Evolutionary conservation across 805 yeast genomes (phyloP).

Genomic region (Cyberlindnera bimundalis): DNA sequence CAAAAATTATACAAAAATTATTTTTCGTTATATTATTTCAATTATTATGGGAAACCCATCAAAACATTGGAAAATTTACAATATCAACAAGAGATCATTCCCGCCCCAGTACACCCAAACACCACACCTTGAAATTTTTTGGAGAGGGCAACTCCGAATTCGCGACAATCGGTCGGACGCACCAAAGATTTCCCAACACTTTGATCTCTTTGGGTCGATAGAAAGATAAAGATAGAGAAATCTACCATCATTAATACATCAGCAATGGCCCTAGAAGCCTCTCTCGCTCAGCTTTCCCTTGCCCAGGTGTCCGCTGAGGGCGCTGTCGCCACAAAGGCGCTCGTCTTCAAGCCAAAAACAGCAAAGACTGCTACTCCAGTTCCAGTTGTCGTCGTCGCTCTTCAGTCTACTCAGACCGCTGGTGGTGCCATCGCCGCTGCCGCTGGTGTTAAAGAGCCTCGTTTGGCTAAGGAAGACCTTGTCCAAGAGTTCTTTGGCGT

Average conservation of each 20-base stretch:
- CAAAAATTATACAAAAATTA: no score
- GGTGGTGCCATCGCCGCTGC: conserved; percentile 58
- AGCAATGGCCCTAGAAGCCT: conserved; percentile 62
- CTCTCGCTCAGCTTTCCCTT: conserved; percentile 63
- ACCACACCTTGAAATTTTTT: neutral
- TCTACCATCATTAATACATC: no score
- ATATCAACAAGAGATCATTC: no score
- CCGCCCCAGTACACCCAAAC: conserved; percentile 9
- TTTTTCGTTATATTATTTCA: no score
- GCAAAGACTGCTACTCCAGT: conserved; percentile 75
- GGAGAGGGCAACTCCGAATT: neutral
- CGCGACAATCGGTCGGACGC: neutral
- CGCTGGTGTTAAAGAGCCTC: conserved; percentile 76
- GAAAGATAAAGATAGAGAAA: no score
- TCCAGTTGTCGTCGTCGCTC: conserved; percentile 79
- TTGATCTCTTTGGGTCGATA: no score
- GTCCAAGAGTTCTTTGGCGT: conserved; percentile 59
- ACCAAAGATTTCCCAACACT: no score
- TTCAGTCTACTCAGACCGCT: conserved; percentile 68
- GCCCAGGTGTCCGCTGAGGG: conserved; percentile 49
- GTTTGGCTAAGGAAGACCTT: conserved; percentile 82
- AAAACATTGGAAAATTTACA: no score
- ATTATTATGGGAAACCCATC: no score
- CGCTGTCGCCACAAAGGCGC: conserved; percentile 60
- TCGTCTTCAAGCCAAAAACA: conserved; percentile 90